Base-by-base conservation (phyloP, 23 red algal genomes). In the Gracilaria domingensis region DNA sequence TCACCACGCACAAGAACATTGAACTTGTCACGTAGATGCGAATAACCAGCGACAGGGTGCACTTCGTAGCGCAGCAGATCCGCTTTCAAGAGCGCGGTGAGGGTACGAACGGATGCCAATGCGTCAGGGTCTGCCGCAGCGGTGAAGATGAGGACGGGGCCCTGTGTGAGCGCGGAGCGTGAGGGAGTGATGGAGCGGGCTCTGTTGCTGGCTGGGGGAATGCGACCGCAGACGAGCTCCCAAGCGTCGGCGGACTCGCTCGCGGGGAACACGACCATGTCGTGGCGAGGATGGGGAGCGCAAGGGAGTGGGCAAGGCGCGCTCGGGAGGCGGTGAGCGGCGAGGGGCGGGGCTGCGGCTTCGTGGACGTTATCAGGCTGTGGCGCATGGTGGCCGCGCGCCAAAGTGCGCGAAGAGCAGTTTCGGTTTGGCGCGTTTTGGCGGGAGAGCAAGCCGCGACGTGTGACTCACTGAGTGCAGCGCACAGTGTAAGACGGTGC, bases 1-100 rank as follows among this genome's bases (percentile, higher is more conserved):
- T 92, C 50, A 57, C 84, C 76, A 40, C 50, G 53, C 14, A 72
- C 88, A 38, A 90, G 65, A 12, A 56, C 85, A 35, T 69, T 32
- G 66, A 97, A 98, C 56, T 88, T 83, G 54, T 65, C 53, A 17
- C 64, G 69, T 5, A 98, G 71, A 26, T 98, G 57, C 54, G 71
- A 51, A 74, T 96, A 96, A 28, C 91, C 91, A 30, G 30, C 62
- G 36, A 98, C 93, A 35, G 97, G 97, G 71, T 96, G 89, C 3
- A 98, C 70, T 61, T 98, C 91, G 83, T 96, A 98, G 55, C 86
- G 94, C 69, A 95, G 51, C 25, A 95, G 62, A 24, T 98, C 93
- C 14, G 93, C 72, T 17, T 90, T 79, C 3, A 93, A 81, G 24
- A 98, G 64, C 7, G 86, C 93, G 14, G 94, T 95, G 57, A 98